phyloP scores from a whole-genome alignment of 345 rosid genomes.

The Arabidopsis thaliana region TAIR10.1 NC_003071.7:18018501-18019000 shows the following conservation, averaged over 20 bases:
- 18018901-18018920: not conserved
- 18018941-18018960: too few species aligned
- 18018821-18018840: not conserved
- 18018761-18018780: not conserved
- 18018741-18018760: slow-evolving; percentile 12
- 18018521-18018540: slow-evolving; percentile 47
- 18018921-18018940: too few species aligned
- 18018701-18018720: not conserved
- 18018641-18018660: not conserved
- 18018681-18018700: not conserved
- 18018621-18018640: not conserved
- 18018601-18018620: slow-evolving; percentile 31
- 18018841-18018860: too few species aligned
- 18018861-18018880: too few species aligned
- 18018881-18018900: too few species aligned
- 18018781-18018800: not conserved
- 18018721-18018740: not conserved
- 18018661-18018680: not conserved
- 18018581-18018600: slow-evolving; percentile 50
- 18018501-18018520: slow-evolving; percentile 14
- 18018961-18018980: too few species aligned
- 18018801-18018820: not conserved
- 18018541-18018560: slow-evolving; percentile 49
- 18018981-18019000: too few species aligned
- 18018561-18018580: slow-evolving; percentile 44